Percentiles rank a stretch among this genome's conserved stretches.
These are phyloP conservation scores for Penicillium paradoxum DNA, from an alignment of 495 filamentous ascomycete species.

Conservation along the genomic window DNA sequence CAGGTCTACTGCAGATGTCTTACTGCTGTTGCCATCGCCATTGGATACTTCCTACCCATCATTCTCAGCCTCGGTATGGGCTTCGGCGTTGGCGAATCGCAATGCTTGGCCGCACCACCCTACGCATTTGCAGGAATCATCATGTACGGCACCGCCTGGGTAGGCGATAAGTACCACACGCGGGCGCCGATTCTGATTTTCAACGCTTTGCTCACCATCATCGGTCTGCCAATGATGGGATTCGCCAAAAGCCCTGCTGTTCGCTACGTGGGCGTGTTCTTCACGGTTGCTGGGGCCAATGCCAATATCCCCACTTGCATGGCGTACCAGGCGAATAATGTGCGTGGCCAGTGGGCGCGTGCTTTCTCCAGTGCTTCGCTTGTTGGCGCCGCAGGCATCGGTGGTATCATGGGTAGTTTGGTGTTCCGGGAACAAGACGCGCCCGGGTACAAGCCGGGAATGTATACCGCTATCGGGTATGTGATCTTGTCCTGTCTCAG, in stretches of 20 bases:
- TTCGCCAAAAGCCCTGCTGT: slow-evolving; percentile 45
- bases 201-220: slow-evolving; percentile 48
- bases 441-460: slow-evolving; percentile 54
- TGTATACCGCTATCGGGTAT: slow-evolving; percentile 44
- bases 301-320: slow-evolving; percentile 54
- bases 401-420: slow-evolving; percentile 53
- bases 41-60: slow-evolving; percentile 64
- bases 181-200: slow-evolving; percentile 54
- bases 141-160: slow-evolving; percentile 50
- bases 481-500: slow-evolving; percentile 8
- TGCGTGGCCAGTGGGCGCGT: slow-evolving; percentile 63
- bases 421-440: slow-evolving; percentile 56
- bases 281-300: slow-evolving; percentile 55
- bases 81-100: slow-evolving; percentile 49
- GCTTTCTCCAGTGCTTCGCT: slow-evolving; percentile 55
- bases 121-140: slow-evolving; percentile 56
- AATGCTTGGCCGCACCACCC: slow-evolving; percentile 62
- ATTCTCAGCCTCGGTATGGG: slow-evolving; percentile 56
- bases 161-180: slow-evolving; percentile 52
- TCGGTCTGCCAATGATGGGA: slow-evolving; percentile 50
- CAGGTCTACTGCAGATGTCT: slow-evolving; percentile 29
- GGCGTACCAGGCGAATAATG: slow-evolving; percentile 63
- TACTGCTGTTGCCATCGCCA: slow-evolving; percentile 57
- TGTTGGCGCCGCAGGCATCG: slow-evolving; percentile 51
- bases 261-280: slow-evolving; percentile 62